Base-by-base conservation (phyloP, 1,284 basidiomycete species). In the Inonotus hispidus region DNA sequence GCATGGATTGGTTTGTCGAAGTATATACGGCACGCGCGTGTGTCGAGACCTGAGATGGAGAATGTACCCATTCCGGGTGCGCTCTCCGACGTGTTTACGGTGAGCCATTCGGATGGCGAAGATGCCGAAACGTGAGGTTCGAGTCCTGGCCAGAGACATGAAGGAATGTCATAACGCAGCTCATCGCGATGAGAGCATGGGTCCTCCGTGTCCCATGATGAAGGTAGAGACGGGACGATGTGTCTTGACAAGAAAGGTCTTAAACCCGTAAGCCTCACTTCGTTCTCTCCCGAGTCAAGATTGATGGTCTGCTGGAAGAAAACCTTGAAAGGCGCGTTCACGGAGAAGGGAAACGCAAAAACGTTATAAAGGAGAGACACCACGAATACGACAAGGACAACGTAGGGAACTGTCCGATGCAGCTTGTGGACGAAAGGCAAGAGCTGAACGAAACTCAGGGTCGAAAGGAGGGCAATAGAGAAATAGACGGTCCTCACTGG, bases 241-340 rank as follows among this genome's bases (percentile, higher is more conserved):
- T 71, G 67, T 10, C 71, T 66, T 11, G 75, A 65, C 27, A 87
- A 67, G 66, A 80, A 82, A 6, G 72, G 69, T 32, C 72, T 65
- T 4, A 82, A 72, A 6, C 82, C 82, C 0, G 76, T 77, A 0
- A 90, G 71, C 4, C 74, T 69, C 0, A 87, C 79, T 3, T 63
- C 63, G 6, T 67, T 68, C 25, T 68, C 65, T 1, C 65, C 66
- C 6, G 62, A 55, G 47, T 68, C 68, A 41, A 90, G 71, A 56
- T 79, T 71, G 19, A 88, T 75, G 0, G 68, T 74, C 68, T 90
- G 88, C 55, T 79, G 76, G 75, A 89, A 91, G 71, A 77, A 88
- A 0, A 90, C 72, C 64, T 89, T 90, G 66, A 90, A 73, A 0
- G 88, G 87, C 2, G 77, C 71, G 25, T 79, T 71, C 32, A 75